Conservation (phyloP, 106 monocot species). For the Dendrobium catenatum region DNA sequence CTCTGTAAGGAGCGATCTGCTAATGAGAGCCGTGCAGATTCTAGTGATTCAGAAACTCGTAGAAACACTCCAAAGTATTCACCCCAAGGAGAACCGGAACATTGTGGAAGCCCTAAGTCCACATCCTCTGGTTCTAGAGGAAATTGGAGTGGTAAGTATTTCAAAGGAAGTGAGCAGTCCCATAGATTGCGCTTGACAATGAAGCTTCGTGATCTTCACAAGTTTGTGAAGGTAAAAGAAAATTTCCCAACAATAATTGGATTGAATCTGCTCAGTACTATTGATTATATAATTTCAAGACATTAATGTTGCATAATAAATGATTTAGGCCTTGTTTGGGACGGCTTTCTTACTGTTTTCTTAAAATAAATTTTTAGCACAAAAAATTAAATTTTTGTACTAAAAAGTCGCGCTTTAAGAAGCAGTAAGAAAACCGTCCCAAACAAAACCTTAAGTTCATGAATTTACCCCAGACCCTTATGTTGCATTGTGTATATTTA, state of each 20-base stretch:
- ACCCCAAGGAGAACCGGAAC: constrained; percentile 14
- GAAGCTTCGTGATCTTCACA: constrained; percentile 84
- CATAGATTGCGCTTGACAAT: constrained; percentile 66
- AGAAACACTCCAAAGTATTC: constrained; percentile 35
- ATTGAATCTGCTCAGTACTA: not conserved
- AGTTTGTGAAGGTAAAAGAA: constrained; percentile 59
- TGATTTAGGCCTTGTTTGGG: too few relatives aligned
- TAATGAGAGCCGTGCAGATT: constrained; percentile 22
- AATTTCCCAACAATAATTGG: not conserved
- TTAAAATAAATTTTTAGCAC: too few relatives aligned
- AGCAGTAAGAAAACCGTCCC: too few relatives aligned
- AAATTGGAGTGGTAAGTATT: constrained; percentile 49
- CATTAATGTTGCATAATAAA: not conserved
- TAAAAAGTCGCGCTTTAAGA: too few relatives aligned
- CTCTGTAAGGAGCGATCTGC: constrained; percentile 18
- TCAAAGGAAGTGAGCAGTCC: constrained; percentile 57
- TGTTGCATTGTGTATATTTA: too few relatives aligned
- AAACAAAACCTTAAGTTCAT: too few relatives aligned
- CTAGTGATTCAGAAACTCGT: constrained; percentile 31
- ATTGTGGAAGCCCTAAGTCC: constrained; percentile 47
- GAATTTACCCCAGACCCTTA: too few relatives aligned
- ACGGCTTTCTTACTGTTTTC: too few relatives aligned
- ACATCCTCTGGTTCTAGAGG: constrained; percentile 50
- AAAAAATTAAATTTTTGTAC: too few relatives aligned
- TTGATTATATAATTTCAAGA: not conserved